phyloP scores from a whole-genome alignment of 345 rosid species.

The Eucalyptus curtisii region DNA sequence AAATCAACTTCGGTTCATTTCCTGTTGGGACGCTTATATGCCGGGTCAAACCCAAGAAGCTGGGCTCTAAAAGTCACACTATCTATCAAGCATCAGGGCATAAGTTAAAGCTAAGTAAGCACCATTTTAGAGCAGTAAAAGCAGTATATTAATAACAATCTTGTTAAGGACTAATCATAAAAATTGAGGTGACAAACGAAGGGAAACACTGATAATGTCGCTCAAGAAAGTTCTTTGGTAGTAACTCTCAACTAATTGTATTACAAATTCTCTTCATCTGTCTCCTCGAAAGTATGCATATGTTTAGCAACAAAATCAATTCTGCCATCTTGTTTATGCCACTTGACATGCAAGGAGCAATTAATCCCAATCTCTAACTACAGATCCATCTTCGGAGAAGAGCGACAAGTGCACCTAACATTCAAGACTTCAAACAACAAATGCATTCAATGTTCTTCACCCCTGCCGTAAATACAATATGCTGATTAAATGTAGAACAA shows the following conservation, averaged over 20 bases:
- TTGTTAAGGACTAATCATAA: no score
- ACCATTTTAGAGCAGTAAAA: not conserved
- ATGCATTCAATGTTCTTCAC: not conserved
- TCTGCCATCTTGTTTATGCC: not conserved
- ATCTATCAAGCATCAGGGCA: not conserved
- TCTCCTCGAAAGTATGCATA: not conserved
- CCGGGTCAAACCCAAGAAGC: constrained; percentile 25
- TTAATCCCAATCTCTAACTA: not conserved
- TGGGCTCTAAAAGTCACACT: not conserved
- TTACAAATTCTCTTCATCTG: not conserved
- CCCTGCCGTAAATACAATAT: not conserved
- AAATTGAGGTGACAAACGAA: not conserved
- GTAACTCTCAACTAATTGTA: not conserved
- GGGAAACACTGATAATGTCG: not conserved
- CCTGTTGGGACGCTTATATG: constrained; percentile 29
- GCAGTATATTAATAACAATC: not conserved
- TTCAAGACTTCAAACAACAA: not conserved
- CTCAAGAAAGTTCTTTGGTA: not conserved
- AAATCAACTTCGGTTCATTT: constrained; percentile 56
- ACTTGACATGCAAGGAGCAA: not conserved
- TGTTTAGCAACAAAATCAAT: not conserved
- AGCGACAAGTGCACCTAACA: not conserved
- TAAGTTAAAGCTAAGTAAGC: not conserved
- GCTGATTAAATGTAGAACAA: not conserved
- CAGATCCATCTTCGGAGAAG: not conserved